Conservation (phyloP, 352 stramenopile species). For the Phytophthora pini region DNA sequence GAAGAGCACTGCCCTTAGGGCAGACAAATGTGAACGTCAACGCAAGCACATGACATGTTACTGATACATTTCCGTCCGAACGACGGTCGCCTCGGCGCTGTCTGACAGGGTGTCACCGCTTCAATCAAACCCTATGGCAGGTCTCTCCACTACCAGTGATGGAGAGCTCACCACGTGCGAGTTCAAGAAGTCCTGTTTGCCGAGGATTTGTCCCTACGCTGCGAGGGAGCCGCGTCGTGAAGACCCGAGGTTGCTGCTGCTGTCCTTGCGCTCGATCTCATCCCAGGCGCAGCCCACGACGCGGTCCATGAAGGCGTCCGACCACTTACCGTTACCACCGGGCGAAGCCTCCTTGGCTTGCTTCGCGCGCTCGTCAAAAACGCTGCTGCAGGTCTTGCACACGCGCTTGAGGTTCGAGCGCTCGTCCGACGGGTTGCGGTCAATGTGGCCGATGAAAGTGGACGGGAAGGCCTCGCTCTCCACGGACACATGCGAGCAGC, state of each 20-base stretch:
- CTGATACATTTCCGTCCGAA: conserved; percentile 34
- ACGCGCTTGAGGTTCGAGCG: conserved; percentile 66
- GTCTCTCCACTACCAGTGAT: conserved; percentile 31
- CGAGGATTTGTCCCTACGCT: conserved; percentile 21
- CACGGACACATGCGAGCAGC: conserved; percentile 79
- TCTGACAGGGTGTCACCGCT: conserved; percentile 10
- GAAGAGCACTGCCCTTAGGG: background rate
- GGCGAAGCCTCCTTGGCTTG: conserved; percentile 35
- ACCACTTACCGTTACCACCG: conserved; percentile 50
- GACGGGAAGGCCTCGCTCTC: conserved; percentile 75
- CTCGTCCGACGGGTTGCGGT: conserved; percentile 48
- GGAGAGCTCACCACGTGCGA: conserved; percentile 16
- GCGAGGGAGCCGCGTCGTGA: conserved; percentile 47
- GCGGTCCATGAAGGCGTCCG: conserved; percentile 62
- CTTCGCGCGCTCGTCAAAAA: conserved; percentile 78
- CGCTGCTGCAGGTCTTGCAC: conserved; percentile 75
- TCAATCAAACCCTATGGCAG: background rate
- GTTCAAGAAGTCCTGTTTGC: conserved; percentile 20
- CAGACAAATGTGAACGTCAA: conserved; percentile 2
- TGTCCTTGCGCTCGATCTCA: conserved; percentile 55
- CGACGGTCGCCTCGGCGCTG: conserved; percentile 19
- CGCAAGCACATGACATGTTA: conserved; percentile 25
- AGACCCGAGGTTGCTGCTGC: conserved; percentile 31
- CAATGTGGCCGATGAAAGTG: conserved; percentile 57
- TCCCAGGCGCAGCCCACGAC: conserved; percentile 71